Evolutionary conservation across 2,329 filamentous ascomycete genomes (phyloP).

Genomic region (Alternaria sp.): DNA sequence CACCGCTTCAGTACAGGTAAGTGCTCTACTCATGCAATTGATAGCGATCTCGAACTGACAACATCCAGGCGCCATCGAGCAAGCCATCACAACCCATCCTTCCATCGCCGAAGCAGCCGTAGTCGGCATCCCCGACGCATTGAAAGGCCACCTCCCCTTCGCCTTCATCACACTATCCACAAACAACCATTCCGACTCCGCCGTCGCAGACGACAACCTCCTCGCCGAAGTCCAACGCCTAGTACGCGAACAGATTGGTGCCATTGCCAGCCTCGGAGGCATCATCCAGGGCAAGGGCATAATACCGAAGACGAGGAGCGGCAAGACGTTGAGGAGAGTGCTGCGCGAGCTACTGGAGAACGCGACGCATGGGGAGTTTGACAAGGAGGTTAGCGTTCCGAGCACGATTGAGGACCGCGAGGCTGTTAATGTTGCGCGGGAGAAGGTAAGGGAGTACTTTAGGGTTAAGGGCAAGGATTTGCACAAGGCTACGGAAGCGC

Average conservation of each 20-base stretch:
- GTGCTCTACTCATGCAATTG: slow-evolving; percentile 25
- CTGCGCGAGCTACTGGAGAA: slow-evolving; percentile 85
- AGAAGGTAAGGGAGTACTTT: slow-evolving; percentile 79
- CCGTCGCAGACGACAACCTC: slow-evolving; percentile 57
- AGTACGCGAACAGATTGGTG: slow-evolving; percentile 81
- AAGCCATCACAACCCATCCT: slow-evolving; percentile 83
- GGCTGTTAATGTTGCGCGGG: slow-evolving; percentile 76
- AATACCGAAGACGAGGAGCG: slow-evolving; percentile 91
- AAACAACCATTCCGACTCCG: slow-evolving; percentile 58
- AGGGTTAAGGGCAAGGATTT: slow-evolving; percentile 49
- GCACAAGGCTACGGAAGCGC: slow-evolving; percentile 47
- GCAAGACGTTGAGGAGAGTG: slow-evolving; percentile 85
- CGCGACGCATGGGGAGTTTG: slow-evolving; percentile 74
- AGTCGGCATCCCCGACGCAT: slow-evolving; percentile 79
- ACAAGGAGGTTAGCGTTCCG: slow-evolving; percentile 74
- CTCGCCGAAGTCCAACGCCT: slow-evolving; percentile 71
- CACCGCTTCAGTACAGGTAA: slow-evolving; percentile 86
- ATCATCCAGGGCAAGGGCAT: slow-evolving; percentile 84
- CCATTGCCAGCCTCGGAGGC: slow-evolving; percentile 84
- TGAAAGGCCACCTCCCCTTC: slow-evolving; percentile 92
- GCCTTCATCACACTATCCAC: slow-evolving; percentile 76
- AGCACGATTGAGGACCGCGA: slow-evolving; percentile 83
- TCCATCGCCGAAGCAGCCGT: slow-evolving; percentile 83
- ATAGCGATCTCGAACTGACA: slow-evolving; percentile 4
- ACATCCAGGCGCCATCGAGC: slow-evolving; percentile 77